Base-by-base conservation (phyloP, 306 rosid genomes). In the Nissolia schottii region DNA sequence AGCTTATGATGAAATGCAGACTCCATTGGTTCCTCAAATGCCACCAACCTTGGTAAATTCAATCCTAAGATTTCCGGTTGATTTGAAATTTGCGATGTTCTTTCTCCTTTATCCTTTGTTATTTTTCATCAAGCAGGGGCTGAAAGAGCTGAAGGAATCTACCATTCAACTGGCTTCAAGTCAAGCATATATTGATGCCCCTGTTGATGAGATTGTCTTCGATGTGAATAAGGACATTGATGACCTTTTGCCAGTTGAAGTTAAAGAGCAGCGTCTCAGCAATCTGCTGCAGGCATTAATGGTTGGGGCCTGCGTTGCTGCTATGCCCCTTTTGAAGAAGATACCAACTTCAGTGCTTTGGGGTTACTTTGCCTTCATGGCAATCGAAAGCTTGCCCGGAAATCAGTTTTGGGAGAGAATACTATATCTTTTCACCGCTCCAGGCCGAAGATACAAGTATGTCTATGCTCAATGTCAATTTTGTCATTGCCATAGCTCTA, bases 291-390 rank as follows among this genome's bases (percentile, higher is more conserved):
- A 93, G 80, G 85, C 98, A 73, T 73, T 81, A 49, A 87, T 93
- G 93, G 93, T 87, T 49, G 93, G 80, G 46, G 80, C 79, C 62
- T 93, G 98, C 82, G 90, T 93, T 32, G 97, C 85, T 76, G 98
- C 98, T 13, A 93, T 93, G 98, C 98, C 98, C 70, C 64, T 93
- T 74, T 80, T 93, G 81, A 93, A 87, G 88, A 90, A 81, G 85
- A 93, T 93, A 78, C 97, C 98, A 9, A 88, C 96, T 25, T 85
- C 98, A 29, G 98, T 93, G 68, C 98, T 93, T 22, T 93, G 98
- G 98, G 98, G 98, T 28, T 93, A 93, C 83, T 93, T 93, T 80
- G 96, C 98, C 78, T 93, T 90, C 87, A 93, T 93, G 98, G 97
- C 98, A 6, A 93, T 90, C 38, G 98, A 93, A 83, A 93, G 97